A percentile compares a stretch with the other conserved stretches of the same genome.
phyloP scores from a whole-genome alignment of 257 asterid species.

The Leonotis leonurus region DNA sequence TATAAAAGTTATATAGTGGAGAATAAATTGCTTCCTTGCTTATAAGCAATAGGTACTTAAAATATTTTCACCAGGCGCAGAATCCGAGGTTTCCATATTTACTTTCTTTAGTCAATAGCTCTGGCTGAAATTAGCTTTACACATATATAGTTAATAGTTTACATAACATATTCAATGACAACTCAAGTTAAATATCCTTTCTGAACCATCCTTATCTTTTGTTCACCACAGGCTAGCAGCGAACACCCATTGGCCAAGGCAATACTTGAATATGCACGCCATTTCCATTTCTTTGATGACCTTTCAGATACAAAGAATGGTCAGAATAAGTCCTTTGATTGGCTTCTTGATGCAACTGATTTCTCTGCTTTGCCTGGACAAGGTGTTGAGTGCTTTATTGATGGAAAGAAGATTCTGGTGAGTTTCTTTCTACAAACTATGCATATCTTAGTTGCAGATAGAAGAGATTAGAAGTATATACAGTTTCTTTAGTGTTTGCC shows the following conservation, averaged over 20 bases:
- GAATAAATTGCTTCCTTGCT: not conserved
- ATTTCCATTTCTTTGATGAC: conserved; percentile 80
- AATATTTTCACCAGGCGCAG: not conserved
- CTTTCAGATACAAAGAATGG: conserved; percentile 33
- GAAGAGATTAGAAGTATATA: not conserved
- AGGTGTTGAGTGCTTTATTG: conserved; percentile 73
- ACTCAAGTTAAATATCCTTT: not conserved
- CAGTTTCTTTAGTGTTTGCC: not conserved
- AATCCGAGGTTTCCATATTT: not conserved
- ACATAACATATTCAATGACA: not conserved
- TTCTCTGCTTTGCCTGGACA: conserved; percentile 81
- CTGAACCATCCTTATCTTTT: not conserved
- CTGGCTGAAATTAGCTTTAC: not conserved
- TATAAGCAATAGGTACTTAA: not conserved
- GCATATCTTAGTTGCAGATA: not conserved
- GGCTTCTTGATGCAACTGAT: conserved; percentile 75
- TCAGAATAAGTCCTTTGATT: conserved; percentile 47
- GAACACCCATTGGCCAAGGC: conserved; percentile 93
- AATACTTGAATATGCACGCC: conserved; percentile 73
- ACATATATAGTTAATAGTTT: not conserved
- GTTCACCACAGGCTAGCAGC: conserved; percentile 63
- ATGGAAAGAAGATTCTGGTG: conserved; percentile 60
- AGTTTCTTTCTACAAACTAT: conserved; percentile 20
- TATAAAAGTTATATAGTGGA: not conserved
- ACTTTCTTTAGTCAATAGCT: not conserved